phyloP scores from a whole-genome alignment of 78 protist species.

The Dictyostelium firmibasis region DNA sequence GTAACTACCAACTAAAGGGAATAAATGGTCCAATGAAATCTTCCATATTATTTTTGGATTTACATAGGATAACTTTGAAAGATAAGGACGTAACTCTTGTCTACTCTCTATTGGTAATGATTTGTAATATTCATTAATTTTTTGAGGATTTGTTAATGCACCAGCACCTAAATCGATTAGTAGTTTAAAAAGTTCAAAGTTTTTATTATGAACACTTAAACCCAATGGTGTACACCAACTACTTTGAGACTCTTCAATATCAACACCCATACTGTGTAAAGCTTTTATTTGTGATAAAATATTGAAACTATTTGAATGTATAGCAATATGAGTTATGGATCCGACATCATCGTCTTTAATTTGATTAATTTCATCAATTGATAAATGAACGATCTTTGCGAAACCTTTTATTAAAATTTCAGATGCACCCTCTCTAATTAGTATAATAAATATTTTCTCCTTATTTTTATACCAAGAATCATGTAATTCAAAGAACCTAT shows the following conservation, averaged over 20 bases:
- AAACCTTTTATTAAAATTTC: background rate
- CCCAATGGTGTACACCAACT: background rate
- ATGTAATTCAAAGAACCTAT: background rate
- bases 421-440: background rate
- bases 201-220: background rate
- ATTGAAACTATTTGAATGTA: background rate
- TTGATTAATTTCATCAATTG: background rate
- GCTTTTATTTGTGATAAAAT: background rate
- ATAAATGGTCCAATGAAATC: background rate
- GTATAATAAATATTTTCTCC: background rate
- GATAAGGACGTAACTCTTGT: background rate
- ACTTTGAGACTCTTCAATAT: background rate
- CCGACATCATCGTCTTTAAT: background rate
- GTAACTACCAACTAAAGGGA: background rate
- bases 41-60: constrained; percentile 8
- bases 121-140: background rate
- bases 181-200: background rate
- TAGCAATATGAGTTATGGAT: background rate
- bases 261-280: background rate
- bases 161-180: background rate
- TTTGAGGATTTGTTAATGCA: background rate
- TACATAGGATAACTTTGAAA: background rate
- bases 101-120: background rate
- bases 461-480: background rate
- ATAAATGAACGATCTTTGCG: background rate